Percentiles rank a stretch among this genome's conserved stretches.
Evolutionary conservation across 192 early-diverging fungal genomes (phyloP).

Genomic region (Podila clonocystis): DNA sequence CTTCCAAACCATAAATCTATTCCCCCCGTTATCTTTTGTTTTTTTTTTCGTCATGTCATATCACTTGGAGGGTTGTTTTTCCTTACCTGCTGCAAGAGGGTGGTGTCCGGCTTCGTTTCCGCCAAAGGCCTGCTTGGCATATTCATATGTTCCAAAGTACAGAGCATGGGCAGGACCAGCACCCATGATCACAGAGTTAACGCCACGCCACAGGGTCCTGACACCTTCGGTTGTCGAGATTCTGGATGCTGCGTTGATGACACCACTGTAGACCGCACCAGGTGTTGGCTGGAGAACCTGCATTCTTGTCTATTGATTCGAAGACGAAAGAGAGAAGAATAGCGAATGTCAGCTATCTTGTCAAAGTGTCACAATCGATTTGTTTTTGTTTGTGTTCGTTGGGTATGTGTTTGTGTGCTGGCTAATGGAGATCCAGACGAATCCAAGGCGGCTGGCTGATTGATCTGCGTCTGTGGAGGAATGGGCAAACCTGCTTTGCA

Average conservation of each 20-base stretch:
- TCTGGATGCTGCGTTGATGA: slow-evolving; percentile 73
- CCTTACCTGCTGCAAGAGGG: slow-evolving; percentile 67
- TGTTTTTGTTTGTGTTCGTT: background rate
- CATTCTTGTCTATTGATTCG: slow-evolving; percentile 85
- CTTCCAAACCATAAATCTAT: background rate
- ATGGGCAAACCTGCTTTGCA: too few relatives aligned
- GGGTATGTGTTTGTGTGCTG: too few relatives aligned
- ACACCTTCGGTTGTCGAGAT: slow-evolving; percentile 83
- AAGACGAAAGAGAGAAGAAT: background rate
- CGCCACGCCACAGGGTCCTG: slow-evolving; percentile 89
- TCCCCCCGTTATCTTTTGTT: background rate
- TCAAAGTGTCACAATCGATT: background rate
- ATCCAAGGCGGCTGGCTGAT: too few relatives aligned
- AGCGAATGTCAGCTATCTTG: background rate
- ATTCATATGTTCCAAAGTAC: slow-evolving; percentile 95
- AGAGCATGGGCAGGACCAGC: slow-evolving; percentile 96
- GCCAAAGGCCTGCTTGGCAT: slow-evolving; percentile 82
- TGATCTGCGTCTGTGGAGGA: too few relatives aligned
- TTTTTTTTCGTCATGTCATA: background rate
- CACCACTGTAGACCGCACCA: slow-evolving; percentile 74
- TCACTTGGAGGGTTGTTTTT: background rate
- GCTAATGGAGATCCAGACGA: too few relatives aligned
- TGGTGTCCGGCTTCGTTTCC: slow-evolving; percentile 65
- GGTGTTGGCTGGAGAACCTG: slow-evolving; percentile 82
- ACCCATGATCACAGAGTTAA: slow-evolving; percentile 91